Conservation (phyloP, 129 eudicot genomes). For the Centaurea solstitialis region DNA sequence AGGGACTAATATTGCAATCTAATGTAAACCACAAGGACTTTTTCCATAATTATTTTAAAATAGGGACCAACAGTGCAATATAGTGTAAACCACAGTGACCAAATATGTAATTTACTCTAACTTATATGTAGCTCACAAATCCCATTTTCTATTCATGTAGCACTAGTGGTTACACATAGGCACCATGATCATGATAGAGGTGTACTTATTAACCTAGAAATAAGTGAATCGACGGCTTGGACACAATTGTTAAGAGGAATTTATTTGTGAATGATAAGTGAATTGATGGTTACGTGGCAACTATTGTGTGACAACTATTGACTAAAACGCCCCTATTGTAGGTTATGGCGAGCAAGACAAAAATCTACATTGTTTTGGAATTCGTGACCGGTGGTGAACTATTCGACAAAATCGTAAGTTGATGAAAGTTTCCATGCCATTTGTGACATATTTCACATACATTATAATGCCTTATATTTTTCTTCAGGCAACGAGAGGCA, state of each 20-base stretch:
- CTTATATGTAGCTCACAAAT: no score
- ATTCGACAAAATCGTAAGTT: conserved; percentile 93
- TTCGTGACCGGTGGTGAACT: conserved; percentile 98
- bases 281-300: neutral
- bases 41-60: no score
- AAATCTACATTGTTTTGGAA: conserved; percentile 85
- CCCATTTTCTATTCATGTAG: no score
- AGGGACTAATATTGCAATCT: no score
- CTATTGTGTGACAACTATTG: conserved; percentile 14
- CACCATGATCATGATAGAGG: neutral
- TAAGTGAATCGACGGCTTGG: no score
- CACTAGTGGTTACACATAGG: neutral
- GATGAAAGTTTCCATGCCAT: neutral
- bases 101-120: no score
- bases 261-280: neutral
- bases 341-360: conserved; percentile 95
- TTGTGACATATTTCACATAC: conserved; percentile 6
- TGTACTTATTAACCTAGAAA: neutral
- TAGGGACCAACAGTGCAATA: no score
- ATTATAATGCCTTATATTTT: neutral
- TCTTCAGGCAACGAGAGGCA: conserved; percentile 79
- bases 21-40: no score
- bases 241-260: neutral
- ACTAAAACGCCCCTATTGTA: conserved; percentile 26
- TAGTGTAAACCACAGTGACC: no score